phyloP scores from a whole-genome alignment of 2,329 filamentous ascomycete genomes.

The Fusarium stilboides region DNA sequence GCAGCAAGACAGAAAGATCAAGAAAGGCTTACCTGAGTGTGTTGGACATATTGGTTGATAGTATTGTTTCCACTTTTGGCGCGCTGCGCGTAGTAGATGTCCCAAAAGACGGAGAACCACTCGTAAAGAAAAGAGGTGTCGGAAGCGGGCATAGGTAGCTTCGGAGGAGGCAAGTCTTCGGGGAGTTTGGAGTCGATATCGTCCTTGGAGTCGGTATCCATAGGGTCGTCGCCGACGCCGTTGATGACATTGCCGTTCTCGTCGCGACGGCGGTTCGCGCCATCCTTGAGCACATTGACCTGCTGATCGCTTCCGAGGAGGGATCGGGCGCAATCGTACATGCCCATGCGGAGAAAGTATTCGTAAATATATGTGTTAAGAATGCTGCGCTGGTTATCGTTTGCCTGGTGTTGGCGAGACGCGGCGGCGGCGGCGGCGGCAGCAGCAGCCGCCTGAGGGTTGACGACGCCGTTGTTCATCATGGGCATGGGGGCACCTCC shows the following conservation, averaged over 20 bases:
- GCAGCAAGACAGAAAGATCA: constrained; percentile 23
- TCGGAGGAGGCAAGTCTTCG: constrained; percentile 83
- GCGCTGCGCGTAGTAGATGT: constrained; percentile 89
- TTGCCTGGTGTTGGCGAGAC: constrained; percentile 59
- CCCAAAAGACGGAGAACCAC: constrained; percentile 98
- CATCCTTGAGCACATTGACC: constrained; percentile 78
- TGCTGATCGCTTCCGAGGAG: constrained; percentile 77
- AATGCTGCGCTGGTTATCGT: constrained; percentile 67
- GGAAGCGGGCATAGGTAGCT: constrained; percentile 73
- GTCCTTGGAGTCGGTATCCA: constrained; percentile 89
- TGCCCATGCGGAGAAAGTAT: constrained; percentile 88
- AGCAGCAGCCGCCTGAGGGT: constrained; percentile 54
- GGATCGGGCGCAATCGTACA: constrained; percentile 86
- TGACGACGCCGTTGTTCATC: constrained; percentile 72
- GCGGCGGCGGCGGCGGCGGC: constrained; percentile 52
- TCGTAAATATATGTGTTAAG: constrained; percentile 94
- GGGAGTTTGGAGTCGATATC: constrained; percentile 81
- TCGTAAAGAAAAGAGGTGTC: constrained; percentile 93
- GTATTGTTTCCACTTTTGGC: constrained; percentile 74
- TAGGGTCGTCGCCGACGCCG: constrained; percentile 79
- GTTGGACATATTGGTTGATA: constrained; percentile 82
- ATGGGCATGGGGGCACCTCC: constrained; percentile 73
- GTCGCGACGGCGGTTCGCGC: constrained; percentile 76
- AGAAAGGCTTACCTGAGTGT: constrained; percentile 75
- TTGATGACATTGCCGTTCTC: constrained; percentile 78